A percentile compares a stretch with the other conserved stretches of the same genome.
phyloP scores from a whole-genome alignment of 2,329 filamentous ascomycete genomes.

The Colletotrichum sp. region DNA sequence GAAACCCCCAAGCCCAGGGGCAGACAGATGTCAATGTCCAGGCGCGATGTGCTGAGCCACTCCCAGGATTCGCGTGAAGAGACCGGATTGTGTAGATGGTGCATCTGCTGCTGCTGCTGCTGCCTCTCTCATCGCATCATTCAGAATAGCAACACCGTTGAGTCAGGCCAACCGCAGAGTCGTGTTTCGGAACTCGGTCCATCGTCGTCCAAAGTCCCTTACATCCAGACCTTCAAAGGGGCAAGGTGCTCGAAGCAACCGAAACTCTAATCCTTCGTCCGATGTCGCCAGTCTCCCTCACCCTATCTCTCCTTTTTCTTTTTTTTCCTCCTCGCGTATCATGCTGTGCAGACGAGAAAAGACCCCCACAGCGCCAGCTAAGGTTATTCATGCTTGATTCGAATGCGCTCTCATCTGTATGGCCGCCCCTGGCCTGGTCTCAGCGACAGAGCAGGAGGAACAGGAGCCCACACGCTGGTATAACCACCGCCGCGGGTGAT shows the following conservation, averaged over 20 bases:
- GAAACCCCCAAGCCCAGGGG: slow-evolving; percentile 10
- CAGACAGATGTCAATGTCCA: slow-evolving; percentile 9
- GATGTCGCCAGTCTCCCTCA: not conserved
- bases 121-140: not conserved
- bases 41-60: slow-evolving; percentile 6
- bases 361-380: not conserved
- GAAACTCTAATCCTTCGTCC: slow-evolving; percentile 18
- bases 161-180: slow-evolving; percentile 12
- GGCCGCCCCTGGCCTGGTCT: not conserved
- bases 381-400: slow-evolving; percentile 14
- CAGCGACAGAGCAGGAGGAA: not conserved
- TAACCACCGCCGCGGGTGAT: not conserved
- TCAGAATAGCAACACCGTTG: slow-evolving; percentile 4
- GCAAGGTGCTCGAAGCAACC: slow-evolving; percentile 7
- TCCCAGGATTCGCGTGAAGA: not conserved
- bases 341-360: not conserved
- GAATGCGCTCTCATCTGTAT: not conserved
- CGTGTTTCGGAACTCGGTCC: slow-evolving; percentile 11
- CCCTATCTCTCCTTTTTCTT: not conserved
- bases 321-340: not conserved
- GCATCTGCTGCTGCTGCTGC: not conserved
- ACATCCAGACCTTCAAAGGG: slow-evolving; percentile 17
- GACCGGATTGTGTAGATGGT: not conserved
- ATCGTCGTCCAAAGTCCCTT: slow-evolving; percentile 18
- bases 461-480: not conserved